Evolutionary conservation across 768 basidiomycete species (phyloP).

Genomic region (Mycena albidolilacea): DNA sequence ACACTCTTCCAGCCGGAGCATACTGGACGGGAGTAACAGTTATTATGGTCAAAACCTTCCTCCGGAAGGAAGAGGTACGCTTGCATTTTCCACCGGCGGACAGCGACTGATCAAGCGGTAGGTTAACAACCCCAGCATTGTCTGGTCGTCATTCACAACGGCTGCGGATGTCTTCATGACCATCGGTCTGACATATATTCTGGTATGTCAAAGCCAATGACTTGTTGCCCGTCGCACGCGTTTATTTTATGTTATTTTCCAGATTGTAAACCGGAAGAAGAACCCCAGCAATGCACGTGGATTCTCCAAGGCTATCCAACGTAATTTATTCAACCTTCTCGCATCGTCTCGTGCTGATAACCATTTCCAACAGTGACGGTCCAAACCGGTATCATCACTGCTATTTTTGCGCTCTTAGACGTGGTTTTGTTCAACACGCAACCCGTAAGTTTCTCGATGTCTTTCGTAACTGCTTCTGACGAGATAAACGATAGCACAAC

Average conservation of each 20-base stretch:
- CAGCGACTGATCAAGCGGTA: not conserved
- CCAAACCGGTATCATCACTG: not conserved
- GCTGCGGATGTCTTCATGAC: constrained; percentile 3
- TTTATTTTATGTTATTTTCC: not conserved
- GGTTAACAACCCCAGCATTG: not conserved
- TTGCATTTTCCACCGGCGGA: not conserved
- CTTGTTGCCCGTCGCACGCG: not conserved
- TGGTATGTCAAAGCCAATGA: not conserved
- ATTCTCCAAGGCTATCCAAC: not conserved
- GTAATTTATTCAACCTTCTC: not conserved
- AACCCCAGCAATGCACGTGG: not conserved
- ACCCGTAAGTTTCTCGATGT: not conserved
- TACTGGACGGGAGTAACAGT: not conserved
- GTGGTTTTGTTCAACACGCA: constrained; percentile 1
- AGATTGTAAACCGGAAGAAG: not conserved
- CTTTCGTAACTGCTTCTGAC: not conserved
- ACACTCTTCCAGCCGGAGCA: not conserved
- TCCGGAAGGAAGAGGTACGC: not conserved
- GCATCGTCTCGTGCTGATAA: not conserved
- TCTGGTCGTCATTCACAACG: not conserved
- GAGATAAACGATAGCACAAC: not conserved
- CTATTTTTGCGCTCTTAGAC: not conserved
- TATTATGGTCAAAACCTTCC: not conserved
- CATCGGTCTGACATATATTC: not conserved
- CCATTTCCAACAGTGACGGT: not conserved